Base-by-base conservation (phyloP, 1,139 yeast species). In the Yamadazyma sp. region DNA sequence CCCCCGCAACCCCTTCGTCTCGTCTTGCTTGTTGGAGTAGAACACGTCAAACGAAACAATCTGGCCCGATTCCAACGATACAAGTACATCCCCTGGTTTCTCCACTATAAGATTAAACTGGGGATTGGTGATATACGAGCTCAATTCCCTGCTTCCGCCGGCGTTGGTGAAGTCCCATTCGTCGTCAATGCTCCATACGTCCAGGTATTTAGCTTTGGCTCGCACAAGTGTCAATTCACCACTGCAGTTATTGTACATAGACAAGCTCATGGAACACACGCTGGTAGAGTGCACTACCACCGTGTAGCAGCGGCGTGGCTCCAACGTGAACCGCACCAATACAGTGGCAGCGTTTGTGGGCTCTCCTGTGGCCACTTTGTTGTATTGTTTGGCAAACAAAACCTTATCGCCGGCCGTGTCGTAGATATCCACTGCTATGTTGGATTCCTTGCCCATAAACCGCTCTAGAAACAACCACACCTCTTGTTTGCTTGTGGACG, bases 91-190 rank as follows among this genome's bases (percentile, higher is more conserved):
- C 8, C 46, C n/a, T 37, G 52, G 37, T 43, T 50, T 26, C 12
- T 37, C 31, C 37, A 61, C 50, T 42, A 52, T 49, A 54, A 63
- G 36, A 31, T 64, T 61, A 50, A 66, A 84, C 47, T 85, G 88
- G 0, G 95, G 95, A 48, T 86, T 86, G 28, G 64, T 56, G 25
- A 75, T 61, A 49, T 71, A 86, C 1, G 75, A 59, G 2, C 76
- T 62, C 31, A 65, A 47, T 0, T 74, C 50, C 77, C 81, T 76
- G 45, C 71, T 75, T 0, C 92, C 90, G 2, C 87, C 89, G 31
- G 71, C 59, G 12, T 60, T 59, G 2, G 58, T 57, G 1, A 54
- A 50, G 11, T 59, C 62, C 90, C 92, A 84, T 22, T 56, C 60
- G 9, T 73, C 83, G 0, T 57, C 52, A 1, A 57, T 34, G 0